Base-by-base conservation (phyloP, 225 moss, liverwort and hornwort genomes). In the Climacium dendroides region DNA sequence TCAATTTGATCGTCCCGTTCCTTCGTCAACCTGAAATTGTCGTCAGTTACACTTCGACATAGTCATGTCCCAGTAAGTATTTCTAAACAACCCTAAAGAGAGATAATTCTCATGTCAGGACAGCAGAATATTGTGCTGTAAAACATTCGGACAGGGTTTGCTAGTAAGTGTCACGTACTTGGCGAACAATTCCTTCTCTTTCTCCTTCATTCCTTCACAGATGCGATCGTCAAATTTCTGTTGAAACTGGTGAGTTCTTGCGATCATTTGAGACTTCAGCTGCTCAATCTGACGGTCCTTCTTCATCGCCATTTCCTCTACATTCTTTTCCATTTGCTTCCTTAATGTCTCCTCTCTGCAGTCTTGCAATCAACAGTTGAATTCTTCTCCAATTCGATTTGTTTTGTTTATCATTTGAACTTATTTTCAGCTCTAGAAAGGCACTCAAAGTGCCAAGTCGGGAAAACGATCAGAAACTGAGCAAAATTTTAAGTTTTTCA, bases 1-100 rank as follows among this genome's bases (percentile, higher is more conserved):
- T 96, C 98, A 88, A 96, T 98, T 90, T 96, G 94, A 85, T 96
- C 95, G 88, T 98, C 96, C 90, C 96, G 89, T 92, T 96, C 95
- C 89, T 94, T 96, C 19, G 61, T 91, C 82, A 90, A 93, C 89
- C 97, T 98, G 81, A 67, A 77, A 89, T 58, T 70, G 43, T 58
- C 18, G 54, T 86, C 23, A 83, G 67, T 74, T 58, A 34, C 77
- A 87, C 60, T 66, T 74, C 30, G 66, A 83, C 25, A 80, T 43
- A 83, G 80, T 74, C 35, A 47, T 47, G 69, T 81, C 50, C 62
- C 69, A 45, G 41, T 50, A 66, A 41, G 16, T 59, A 76, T 30
- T 45, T 69, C 43, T 67, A 37, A 18, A 69, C 20, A 34, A n/a
- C 26, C 9, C 35, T 29, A n/a, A 80, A 81, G n/a, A 69, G n/a